A percentile compares a stretch with the other conserved stretches of the same genome.
Evolutionary conservation across 2,329 filamentous ascomycete genomes (phyloP).

Genomic region (Acrocalymma vagum): DNA sequence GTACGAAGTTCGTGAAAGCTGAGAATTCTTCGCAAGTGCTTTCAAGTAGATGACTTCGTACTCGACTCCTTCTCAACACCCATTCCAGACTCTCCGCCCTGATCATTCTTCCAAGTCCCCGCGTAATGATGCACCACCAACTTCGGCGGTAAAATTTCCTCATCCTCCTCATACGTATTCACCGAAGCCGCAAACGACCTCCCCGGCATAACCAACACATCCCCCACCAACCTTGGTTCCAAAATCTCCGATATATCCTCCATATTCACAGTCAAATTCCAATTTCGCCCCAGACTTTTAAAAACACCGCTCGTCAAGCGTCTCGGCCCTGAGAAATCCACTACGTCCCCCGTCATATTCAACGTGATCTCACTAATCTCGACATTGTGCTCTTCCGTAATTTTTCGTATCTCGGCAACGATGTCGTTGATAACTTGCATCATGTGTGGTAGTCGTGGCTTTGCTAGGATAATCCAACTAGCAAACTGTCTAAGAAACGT

Average conservation of each 20-base stretch:
- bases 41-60: no score
- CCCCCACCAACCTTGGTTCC: conserved; percentile 37
- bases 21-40: no score
- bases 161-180: conserved; percentile 21
- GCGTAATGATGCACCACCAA: conserved; percentile 29
- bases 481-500: conserved; percentile 33
- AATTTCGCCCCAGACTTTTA: conserved; percentile 27
- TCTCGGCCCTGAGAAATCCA: conserved; percentile 39
- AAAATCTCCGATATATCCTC: conserved; percentile 26
- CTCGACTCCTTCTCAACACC: no score
- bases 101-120: conserved; percentile 28
- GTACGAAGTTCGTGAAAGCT: no score
- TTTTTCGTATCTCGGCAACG: conserved; percentile 21
- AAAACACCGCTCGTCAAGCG: conserved; percentile 33
- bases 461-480: conserved; percentile 42
- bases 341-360: conserved; percentile 34
- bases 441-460: conserved; percentile 31
- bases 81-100: conserved; percentile 26
- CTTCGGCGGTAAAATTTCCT: conserved; percentile 9
- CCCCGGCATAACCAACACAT: conserved; percentile 33
- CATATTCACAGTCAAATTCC: conserved; percentile 20
- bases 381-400: conserved; percentile 18
- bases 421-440: conserved; percentile 37
- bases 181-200: conserved; percentile 20
- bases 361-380: conserved; percentile 21